These are phyloP conservation scores for Fusarium sp. DNA, from an alignment of 2,329 filamentous ascomycete species.

Conservation along the genomic window DNA sequence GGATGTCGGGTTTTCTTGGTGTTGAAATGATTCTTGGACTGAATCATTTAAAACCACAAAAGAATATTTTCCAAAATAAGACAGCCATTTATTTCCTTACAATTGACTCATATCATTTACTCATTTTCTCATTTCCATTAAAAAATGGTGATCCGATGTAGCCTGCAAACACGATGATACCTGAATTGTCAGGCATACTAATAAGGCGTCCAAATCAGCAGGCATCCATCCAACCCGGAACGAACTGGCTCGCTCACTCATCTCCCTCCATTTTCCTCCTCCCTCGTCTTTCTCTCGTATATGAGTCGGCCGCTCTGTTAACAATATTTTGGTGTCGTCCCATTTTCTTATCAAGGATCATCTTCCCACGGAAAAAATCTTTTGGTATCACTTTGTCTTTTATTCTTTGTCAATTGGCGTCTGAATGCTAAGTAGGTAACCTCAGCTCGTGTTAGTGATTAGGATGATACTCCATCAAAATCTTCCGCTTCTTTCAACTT, in stretches of 20 bases:
- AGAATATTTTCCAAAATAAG: background rate
- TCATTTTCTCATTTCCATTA: background rate
- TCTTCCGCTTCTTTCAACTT: background rate
- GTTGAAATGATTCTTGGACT: no score
- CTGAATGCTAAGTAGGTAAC: background rate
- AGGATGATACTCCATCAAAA: background rate
- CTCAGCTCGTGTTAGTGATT: constrained; percentile 1
- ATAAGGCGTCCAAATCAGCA: constrained; percentile 21
- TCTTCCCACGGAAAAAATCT: background rate
- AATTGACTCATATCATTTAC: background rate
- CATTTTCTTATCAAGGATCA: no score
- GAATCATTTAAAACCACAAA: no score
- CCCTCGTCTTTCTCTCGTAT: background rate
- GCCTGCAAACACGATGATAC: constrained; percentile 5
- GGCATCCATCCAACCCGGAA: background rate
- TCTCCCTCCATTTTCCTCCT: background rate
- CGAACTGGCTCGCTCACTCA: no score
- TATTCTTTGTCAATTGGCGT: background rate
- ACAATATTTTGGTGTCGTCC: background rate
- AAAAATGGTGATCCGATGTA: background rate
- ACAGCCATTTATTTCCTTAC: background rate
- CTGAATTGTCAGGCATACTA: constrained; percentile 27
- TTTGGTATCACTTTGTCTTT: background rate
- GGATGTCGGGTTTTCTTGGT: no score
- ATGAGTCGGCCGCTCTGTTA: constrained; percentile 7